phyloP scores from a whole-genome alignment of 2,329 filamentous ascomycete genomes.

The Lasiodiplodia hormozganensis region DNA sequence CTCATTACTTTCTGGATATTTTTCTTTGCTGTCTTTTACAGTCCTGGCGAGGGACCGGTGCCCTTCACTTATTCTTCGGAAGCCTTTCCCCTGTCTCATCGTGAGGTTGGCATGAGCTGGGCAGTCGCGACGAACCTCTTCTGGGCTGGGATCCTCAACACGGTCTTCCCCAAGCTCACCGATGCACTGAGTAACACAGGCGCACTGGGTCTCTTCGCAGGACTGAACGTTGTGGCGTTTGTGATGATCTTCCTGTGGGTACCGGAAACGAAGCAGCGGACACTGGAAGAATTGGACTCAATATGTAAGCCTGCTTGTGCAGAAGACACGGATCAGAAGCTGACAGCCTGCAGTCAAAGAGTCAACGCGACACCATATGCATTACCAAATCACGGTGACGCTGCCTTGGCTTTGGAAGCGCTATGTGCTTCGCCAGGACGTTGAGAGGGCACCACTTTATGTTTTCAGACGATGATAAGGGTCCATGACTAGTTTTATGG shows the following conservation, averaged over 20 bases:
- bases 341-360: conserved; percentile 45
- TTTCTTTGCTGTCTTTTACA: conserved; percentile 61
- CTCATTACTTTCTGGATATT: conserved; percentile 52
- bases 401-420: conserved; percentile 26
- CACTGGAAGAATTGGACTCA: conserved; percentile 42
- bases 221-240: conserved; percentile 40
- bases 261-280: conserved; percentile 42
- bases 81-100: conserved; percentile 47
- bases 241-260: conserved; percentile 42
- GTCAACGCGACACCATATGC: conserved; percentile 49
- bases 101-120: conserved; percentile 50
- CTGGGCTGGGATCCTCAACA: conserved; percentile 49
- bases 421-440: conserved; percentile 20
- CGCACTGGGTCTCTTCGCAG: conserved; percentile 49
- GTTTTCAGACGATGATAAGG: conserved; percentile 22
- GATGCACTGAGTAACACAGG: conserved; percentile 44
- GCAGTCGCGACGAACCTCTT: conserved; percentile 50
- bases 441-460: conserved; percentile 20
- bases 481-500: background rate
- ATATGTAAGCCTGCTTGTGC: conserved; percentile 31
- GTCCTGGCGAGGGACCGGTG: conserved; percentile 52
- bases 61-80: conserved; percentile 54
- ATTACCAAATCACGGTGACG: conserved; percentile 41
- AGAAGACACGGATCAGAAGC: background rate
- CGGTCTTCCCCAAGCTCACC: conserved; percentile 49